A percentile compares a stretch with the other conserved stretches of the same genome.
Conservation (phyloP, 805 yeast genomes). For the Wickerhamiella allomyrinae region DNA sequence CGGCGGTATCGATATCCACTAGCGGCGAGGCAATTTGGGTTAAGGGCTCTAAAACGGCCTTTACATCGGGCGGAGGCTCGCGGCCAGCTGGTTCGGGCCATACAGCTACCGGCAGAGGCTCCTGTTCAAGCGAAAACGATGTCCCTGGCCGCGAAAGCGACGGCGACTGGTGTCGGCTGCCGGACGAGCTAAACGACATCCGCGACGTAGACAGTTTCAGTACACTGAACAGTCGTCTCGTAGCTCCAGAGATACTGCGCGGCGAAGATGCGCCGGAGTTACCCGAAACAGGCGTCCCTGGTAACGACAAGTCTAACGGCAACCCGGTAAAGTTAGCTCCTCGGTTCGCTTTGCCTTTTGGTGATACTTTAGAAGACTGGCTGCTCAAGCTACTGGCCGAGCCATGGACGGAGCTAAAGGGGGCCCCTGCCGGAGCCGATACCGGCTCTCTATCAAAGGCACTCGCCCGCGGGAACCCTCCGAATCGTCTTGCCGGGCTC, state of each 20-base stretch:
- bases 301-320: neutral
- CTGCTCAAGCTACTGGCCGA: too few species aligned
- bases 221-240: neutral
- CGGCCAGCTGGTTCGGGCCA: slow-evolving; percentile 1
- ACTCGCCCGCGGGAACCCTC: too few species aligned
- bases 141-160: neutral
- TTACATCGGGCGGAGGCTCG: neutral
- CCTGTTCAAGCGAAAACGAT: neutral
- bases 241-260: neutral
- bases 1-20: neutral
- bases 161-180: neutral
- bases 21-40: neutral
- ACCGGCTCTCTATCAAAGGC: too few species aligned
- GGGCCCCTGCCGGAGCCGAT: too few species aligned
- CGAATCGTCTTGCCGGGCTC: too few species aligned
- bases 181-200: neutral
- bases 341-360: too few species aligned
- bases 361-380: too few species aligned
- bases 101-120: neutral
- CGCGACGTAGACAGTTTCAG: neutral
- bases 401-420: too few species aligned
- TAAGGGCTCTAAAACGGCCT: neutral
- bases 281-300: neutral
- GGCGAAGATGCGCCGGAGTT: neutral
- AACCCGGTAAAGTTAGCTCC: neutral